phyloP scores from a whole-genome alignment of 2,329 filamentous ascomycete species.

The Claviceps pusilla region DNA sequence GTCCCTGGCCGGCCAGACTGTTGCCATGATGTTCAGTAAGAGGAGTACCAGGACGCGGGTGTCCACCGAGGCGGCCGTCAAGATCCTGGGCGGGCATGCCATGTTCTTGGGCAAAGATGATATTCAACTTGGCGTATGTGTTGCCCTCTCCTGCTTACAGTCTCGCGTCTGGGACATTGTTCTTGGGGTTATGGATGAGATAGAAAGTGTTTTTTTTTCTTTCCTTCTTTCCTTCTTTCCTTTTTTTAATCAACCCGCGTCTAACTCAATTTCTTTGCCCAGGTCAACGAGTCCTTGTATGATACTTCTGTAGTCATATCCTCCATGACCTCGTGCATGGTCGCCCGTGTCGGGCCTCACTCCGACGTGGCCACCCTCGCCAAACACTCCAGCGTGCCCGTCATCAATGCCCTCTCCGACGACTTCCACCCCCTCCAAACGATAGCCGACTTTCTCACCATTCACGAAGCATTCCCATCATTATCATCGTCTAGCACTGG shows the following conservation, averaged over 20 bases:
- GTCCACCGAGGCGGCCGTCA: constrained; percentile 80
- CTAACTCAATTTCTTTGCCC: not conserved
- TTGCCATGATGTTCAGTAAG: constrained; percentile 96
- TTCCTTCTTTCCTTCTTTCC: not conserved
- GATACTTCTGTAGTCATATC: constrained; percentile 87
- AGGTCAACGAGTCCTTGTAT: constrained; percentile 87
- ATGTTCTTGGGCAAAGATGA: constrained; percentile 96
- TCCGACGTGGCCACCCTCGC: constrained; percentile 59
- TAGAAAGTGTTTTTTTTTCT: not conserved
- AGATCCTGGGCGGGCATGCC: constrained; percentile 76
- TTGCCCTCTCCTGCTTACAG: no score
- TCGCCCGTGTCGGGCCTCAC: constrained; percentile 64
- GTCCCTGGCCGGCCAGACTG: constrained; percentile 57
- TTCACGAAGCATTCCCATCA: constrained; percentile 60
- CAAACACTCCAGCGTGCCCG: constrained; percentile 58
- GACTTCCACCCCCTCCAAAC: constrained; percentile 89
- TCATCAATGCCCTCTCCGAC: constrained; percentile 79
- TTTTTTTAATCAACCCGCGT: not conserved
- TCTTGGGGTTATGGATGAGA: not conserved
- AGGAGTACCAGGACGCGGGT: constrained; percentile 85
- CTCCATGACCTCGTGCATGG: constrained; percentile 77
- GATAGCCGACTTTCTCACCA: constrained; percentile 85
- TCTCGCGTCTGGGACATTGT: not conserved
- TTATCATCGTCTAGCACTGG: constrained; percentile 28
- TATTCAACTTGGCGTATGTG: constrained; percentile 75